phyloP scores from a whole-genome alignment of 345 rosid species.

The Eucalyptus virginea region DNA sequence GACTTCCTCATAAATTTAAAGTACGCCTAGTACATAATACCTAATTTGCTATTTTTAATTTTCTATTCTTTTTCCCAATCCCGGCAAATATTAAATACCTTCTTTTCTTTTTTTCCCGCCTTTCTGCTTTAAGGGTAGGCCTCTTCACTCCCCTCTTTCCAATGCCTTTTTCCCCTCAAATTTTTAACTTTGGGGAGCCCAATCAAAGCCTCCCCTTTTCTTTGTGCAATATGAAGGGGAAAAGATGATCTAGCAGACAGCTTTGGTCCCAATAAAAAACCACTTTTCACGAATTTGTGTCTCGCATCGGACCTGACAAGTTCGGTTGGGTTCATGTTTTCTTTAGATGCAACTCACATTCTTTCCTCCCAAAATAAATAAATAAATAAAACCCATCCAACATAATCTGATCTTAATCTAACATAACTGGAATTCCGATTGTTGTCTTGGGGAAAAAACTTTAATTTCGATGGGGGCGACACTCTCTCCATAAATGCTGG shows the following conservation, averaged over 20 bases:
- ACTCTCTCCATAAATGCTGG: neutral
- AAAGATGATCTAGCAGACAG: neutral
- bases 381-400: neutral
- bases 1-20: neutral
- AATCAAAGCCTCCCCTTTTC: slow-evolving; percentile 11
- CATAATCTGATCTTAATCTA: neutral
- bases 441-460: neutral
- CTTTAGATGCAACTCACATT: neutral
- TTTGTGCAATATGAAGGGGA: neutral
- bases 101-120: neutral
- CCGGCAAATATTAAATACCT: neutral
- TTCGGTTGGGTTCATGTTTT: neutral
- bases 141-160: neutral
- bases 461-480: neutral
- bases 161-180: neutral
- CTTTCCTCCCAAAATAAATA: neutral
- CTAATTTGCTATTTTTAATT: neutral
- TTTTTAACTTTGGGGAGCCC: slow-evolving; percentile 9
- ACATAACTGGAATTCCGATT: neutral
- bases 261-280: neutral
- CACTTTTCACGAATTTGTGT: neutral
- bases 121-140: neutral
- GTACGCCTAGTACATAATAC: neutral
- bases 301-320: neutral
- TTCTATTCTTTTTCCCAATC: neutral